Base-by-base conservation (phyloP, 2,329 filamentous ascomycete genomes). In the Alternaria panax region DNA sequence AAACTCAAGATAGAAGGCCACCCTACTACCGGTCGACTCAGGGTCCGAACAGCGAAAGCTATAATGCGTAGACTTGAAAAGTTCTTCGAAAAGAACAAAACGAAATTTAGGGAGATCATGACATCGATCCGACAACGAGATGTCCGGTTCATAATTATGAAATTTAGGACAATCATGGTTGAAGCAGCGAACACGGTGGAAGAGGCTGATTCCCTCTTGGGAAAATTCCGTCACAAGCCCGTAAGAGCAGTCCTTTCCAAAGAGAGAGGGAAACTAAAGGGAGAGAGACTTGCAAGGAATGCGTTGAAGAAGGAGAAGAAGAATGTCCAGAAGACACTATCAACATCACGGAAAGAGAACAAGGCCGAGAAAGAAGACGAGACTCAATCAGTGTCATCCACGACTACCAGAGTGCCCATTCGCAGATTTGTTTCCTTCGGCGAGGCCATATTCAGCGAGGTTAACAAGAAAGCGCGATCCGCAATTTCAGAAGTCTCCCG, bases 31-130 rank as follows among this genome's bases (percentile, higher is more conserved):
- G 51, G 45, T 7, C 38, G 43, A 14, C 56, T 59, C 30, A n/a
- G 56, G 27, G 36, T 45, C 18, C 51, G 56, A 25, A 50, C 56
- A 38, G 56, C 56, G 18, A 59, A 48, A 30, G 36, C 34, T 14
- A 50, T 59, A 54, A 7, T 25, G 25, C 38, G 45, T 8, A 53
- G 54, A 8, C n/a, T 59, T 16, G 25, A 32, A 5, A 43, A 30
- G 14, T 36, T 46, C 14, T 50, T 50, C 27, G 38, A 45, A 2
- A 11, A 50, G 9, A 42, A 55, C 14, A 36, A 20, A 8, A 38
- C 1, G n/a, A n/a, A 32, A 43, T 36, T 45, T 11, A 22, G 20
- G n/a, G 45, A 24, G 7, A 24, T 59, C 7, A 50, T 50, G 30
- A 48, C 51, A 36, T 14, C 6, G 6, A 32, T 53, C 27, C n/a